Percentiles rank a stretch among this genome's conserved stretches.
phyloP scores from a whole-genome alignment of 1,284 basidiomycete genomes.

The Ustilago cynodontis region DNA sequence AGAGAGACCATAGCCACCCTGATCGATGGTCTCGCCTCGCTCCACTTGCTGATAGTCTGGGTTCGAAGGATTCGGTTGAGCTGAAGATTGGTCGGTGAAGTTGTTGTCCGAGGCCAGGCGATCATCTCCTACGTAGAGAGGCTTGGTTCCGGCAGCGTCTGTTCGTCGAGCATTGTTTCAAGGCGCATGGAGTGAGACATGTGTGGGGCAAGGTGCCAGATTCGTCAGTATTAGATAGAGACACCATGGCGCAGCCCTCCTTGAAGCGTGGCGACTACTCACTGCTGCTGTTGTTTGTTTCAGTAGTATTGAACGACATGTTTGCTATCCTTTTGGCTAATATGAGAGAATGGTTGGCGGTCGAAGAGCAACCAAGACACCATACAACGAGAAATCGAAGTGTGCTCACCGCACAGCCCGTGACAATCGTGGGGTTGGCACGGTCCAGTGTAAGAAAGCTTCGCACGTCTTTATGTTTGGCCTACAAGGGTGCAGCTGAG shows the following conservation, averaged over 20 bases:
- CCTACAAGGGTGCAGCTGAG: too few species aligned
- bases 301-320: slow-evolving; percentile 21
- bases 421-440: too few species aligned
- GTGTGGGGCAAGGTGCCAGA: background rate
- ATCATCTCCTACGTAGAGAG: slow-evolving; percentile 41
- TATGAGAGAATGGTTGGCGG: background rate
- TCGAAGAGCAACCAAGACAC: background rate
- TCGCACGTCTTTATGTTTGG: too few species aligned
- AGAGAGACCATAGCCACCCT: slow-evolving; percentile 45
- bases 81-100: slow-evolving; percentile 40
- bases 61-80: slow-evolving; percentile 29
- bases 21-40: slow-evolving; percentile 41
- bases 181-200: background rate
- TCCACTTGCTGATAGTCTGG: slow-evolving; percentile 25
- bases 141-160: slow-evolving; percentile 36
- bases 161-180: background rate
- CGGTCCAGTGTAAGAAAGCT: too few species aligned
- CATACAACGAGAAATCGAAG: background rate
- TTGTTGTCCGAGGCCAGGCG: slow-evolving; percentile 48
- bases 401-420: too few species aligned
- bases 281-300: slow-evolving; percentile 32
- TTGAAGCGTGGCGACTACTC: slow-evolving; percentile 2
- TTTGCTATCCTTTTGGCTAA: background rate
- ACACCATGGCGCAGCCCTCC: background rate
- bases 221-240: background rate